phyloP scores from a whole-genome alignment of 2,329 filamentous ascomycete species.

The Beauveria sp. region DNA sequence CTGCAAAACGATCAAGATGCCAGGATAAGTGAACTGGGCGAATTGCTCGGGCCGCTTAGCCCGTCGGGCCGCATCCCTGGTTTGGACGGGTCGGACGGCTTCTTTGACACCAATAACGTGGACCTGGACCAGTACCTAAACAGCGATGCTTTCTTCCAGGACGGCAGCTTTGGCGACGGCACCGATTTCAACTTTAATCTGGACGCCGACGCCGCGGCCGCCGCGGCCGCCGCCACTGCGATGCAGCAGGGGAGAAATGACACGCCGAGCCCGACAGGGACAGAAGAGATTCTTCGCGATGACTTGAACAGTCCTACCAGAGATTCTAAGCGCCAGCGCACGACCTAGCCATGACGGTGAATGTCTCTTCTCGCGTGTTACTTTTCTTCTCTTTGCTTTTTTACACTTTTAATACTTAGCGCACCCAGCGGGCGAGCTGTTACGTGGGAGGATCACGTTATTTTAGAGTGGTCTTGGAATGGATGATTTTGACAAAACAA shows the following conservation, averaged over 20 bases:
- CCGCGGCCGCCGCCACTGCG: constrained; percentile 16
- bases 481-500: not conserved
- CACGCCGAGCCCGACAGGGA: constrained; percentile 39
- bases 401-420: not conserved
- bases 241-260: constrained; percentile 20
- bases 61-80: constrained; percentile 74
- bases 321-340: constrained; percentile 10
- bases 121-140: constrained; percentile 47
- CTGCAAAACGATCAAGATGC: constrained; percentile 72
- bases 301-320: constrained; percentile 23
- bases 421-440: not conserved
- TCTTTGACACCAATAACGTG: constrained; percentile 30
- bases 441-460: not conserved
- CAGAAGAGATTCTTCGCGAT: constrained; percentile 42
- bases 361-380: not conserved
- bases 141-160: constrained; percentile 31
- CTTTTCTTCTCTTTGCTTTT: not conserved
- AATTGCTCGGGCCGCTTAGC: constrained; percentile 69
- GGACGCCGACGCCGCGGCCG: constrained; percentile 25
- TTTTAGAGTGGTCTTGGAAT: not conserved
- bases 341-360: not conserved
- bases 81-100: constrained; percentile 35
- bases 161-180: constrained; percentile 33
- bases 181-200: constrained; percentile 46
- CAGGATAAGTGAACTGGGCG: constrained; percentile 67